Conservation (phyloP, 305 asterid species). For the Euphrasia arctica region DNA sequence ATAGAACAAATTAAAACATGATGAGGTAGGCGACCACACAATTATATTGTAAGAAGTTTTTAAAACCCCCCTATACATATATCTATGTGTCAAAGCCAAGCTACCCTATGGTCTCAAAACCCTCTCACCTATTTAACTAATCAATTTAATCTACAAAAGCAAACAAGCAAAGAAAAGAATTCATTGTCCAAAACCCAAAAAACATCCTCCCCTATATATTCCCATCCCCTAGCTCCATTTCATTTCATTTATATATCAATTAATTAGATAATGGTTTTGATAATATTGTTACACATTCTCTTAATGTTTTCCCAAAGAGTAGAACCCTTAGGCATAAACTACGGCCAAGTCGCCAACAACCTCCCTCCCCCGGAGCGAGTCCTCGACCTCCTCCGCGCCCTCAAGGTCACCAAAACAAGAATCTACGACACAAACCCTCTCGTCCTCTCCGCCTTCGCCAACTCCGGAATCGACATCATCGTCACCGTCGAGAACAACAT, state of each 20-base stretch:
- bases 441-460: slow-evolving; percentile 50
- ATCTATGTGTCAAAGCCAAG: too few relatives aligned
- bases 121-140: slow-evolving; percentile 25
- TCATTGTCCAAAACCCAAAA: slow-evolving; percentile 14
- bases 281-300: slow-evolving; percentile 32
- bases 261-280: too few relatives aligned
- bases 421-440: slow-evolving; percentile 70
- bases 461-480: slow-evolving; percentile 50
- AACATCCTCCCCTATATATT: slow-evolving; percentile 14
- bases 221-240: slow-evolving; percentile 23
- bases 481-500: slow-evolving; percentile 62
- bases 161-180: slow-evolving; percentile 66
- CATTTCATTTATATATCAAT: background rate
- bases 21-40: too few relatives aligned
- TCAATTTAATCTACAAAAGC: slow-evolving; percentile 24
- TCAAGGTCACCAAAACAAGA: slow-evolving; percentile 49
- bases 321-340: slow-evolving; percentile 63
- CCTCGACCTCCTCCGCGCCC: slow-evolving; percentile 44
- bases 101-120: slow-evolving; percentile 5
- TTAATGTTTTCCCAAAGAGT: slow-evolving; percentile 28
- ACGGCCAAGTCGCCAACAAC: slow-evolving; percentile 71
- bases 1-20: too few relatives aligned
- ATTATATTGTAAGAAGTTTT: too few relatives aligned
- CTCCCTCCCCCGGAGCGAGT: slow-evolving; percentile 57
- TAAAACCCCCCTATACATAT: too few relatives aligned